phyloP scores from a whole-genome alignment of 495 filamentous ascomycete species.

The Tuber brumale region DNA sequence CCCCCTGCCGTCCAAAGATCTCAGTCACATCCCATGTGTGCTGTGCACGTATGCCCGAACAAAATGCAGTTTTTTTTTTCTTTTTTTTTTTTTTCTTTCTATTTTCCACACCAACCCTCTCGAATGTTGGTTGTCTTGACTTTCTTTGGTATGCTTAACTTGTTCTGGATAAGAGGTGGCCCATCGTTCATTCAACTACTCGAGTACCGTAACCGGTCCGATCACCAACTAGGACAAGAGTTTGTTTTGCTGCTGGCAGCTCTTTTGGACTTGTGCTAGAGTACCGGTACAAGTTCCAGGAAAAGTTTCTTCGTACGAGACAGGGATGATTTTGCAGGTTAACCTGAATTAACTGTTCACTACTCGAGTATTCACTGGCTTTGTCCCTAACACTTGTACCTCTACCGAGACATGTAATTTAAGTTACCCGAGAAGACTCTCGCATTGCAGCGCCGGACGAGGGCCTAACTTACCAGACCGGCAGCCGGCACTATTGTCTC shows the following conservation, averaged over 20 bases:
- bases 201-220: constrained; percentile 18
- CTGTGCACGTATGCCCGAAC: background rate
- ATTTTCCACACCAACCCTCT: constrained; percentile 24
- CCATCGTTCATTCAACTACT: constrained; percentile 13
- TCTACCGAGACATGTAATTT: background rate
- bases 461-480: background rate
- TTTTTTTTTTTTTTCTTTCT: constrained; percentile 24
- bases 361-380: no score
- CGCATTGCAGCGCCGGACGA: background rate
- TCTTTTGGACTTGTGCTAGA: background rate
- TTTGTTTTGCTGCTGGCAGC: background rate
- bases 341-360: no score
- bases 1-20: constrained; percentile 2
- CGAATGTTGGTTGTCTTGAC: constrained; percentile 34
- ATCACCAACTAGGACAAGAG: constrained; percentile 5
- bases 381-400: background rate
- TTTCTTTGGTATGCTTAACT: constrained; percentile 18
- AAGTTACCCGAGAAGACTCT: background rate
- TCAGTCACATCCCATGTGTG: constrained; percentile 1
- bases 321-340: no score
- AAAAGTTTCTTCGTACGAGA: no score
- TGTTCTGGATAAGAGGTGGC: constrained; percentile 22
- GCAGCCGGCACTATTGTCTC: no score
- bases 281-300: no score
- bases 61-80: background rate